phyloP scores from a whole-genome alignment of 2,329 filamentous ascomycete genomes.

The Alternaria incomplexa region DNA sequence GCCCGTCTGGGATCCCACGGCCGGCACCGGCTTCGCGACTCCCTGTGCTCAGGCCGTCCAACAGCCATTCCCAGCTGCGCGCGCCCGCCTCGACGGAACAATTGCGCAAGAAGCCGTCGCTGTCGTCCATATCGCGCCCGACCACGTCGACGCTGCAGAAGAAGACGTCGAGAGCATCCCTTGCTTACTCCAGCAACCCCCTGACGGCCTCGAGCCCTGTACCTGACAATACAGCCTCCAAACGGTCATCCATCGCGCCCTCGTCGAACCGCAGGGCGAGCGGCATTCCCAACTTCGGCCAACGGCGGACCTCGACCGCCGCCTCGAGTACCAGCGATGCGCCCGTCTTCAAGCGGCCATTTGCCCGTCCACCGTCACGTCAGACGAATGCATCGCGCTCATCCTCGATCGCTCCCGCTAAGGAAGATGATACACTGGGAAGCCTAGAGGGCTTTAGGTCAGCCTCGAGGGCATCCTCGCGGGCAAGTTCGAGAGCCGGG shows the following conservation, averaged over 20 bases:
- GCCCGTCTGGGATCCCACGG: slow-evolving; percentile 54
- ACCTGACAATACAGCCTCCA: slow-evolving; percentile 22
- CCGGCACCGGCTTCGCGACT: slow-evolving; percentile 57
- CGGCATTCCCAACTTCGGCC: slow-evolving; percentile 25
- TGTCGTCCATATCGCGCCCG: slow-evolving; percentile 28
- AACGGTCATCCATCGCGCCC: slow-evolving; percentile 30
- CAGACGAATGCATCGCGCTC: slow-evolving; percentile 33
- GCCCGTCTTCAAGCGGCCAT: slow-evolving; percentile 47
- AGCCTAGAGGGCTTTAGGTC: slow-evolving; percentile 52
- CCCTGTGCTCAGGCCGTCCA: slow-evolving; percentile 54
- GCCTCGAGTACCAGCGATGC: slow-evolving; percentile 24
- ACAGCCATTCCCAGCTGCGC: slow-evolving; percentile 50
- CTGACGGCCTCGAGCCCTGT: slow-evolving; percentile 8
- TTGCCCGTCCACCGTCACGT: slow-evolving; percentile 43
- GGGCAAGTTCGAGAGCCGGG: slow-evolving; percentile 45
- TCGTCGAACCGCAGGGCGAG: slow-evolving; percentile 25
- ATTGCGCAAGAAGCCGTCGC: slow-evolving; percentile 41
- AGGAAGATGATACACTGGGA: slow-evolving; percentile 50
- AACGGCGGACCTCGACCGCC: slow-evolving; percentile 15
- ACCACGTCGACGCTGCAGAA: slow-evolving; percentile 34
- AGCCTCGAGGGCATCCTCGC: slow-evolving; percentile 51
- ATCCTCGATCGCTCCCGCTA: slow-evolving; percentile 12
- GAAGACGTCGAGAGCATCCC: slow-evolving; percentile 40
- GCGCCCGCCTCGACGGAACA: slow-evolving; percentile 54
- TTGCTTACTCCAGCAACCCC: slow-evolving; percentile 31